Percentiles rank a stretch among this genome's conserved stretches.
Evolutionary conservation across 2,329 filamentous ascomycete species (phyloP).

Genomic region (Balansia obtecta): DNA sequence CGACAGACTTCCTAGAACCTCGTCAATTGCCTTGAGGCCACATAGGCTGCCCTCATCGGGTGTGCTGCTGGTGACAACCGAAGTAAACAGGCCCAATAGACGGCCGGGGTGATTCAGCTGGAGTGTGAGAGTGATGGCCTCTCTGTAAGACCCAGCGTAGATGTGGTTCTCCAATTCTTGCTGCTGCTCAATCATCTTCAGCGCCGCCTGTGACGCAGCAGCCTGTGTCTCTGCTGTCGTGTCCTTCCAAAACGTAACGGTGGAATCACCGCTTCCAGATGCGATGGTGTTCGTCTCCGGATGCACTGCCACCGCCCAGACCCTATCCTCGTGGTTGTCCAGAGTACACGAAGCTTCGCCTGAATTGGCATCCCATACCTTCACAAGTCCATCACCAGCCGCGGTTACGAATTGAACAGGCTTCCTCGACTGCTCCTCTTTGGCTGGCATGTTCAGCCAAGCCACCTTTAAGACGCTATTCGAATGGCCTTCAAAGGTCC

Average conservation of each 20-base stretch:
- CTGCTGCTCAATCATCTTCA: slow-evolving; percentile 80
- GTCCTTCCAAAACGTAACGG: slow-evolving; percentile 91
- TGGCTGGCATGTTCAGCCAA: slow-evolving; percentile 55
- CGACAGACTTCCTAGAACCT: slow-evolving; percentile 65
- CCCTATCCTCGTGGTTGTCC: slow-evolving; percentile 92
- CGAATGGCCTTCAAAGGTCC: slow-evolving; percentile 92
- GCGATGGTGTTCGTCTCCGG: slow-evolving; percentile 60
- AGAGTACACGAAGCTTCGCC: slow-evolving; percentile 82
- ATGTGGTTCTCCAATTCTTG: slow-evolving; percentile 92
- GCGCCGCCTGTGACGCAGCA: slow-evolving; percentile 59
- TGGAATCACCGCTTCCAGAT: slow-evolving; percentile 85
- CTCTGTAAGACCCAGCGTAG: slow-evolving; percentile 73
- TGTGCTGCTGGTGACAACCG: slow-evolving; percentile 53
- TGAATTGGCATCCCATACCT: slow-evolving; percentile 82
- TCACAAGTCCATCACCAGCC: slow-evolving; percentile 87
- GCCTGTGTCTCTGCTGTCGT: slow-evolving; percentile 72
- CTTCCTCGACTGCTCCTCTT: slow-evolving; percentile 40
- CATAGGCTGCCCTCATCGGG: slow-evolving; percentile 52
- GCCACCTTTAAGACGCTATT: slow-evolving; percentile 90
- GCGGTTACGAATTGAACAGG: slow-evolving; percentile 70
- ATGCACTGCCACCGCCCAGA: slow-evolving; percentile 78
- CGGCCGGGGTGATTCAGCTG: slow-evolving; percentile 90
- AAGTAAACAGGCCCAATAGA: slow-evolving; percentile 71
- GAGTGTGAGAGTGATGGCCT: slow-evolving; percentile 83
- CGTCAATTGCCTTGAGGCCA: slow-evolving; percentile 61